Conservation (phyloP, 176 grass and related monocot genomes). For the Saccharum spontaneum region DNA sequence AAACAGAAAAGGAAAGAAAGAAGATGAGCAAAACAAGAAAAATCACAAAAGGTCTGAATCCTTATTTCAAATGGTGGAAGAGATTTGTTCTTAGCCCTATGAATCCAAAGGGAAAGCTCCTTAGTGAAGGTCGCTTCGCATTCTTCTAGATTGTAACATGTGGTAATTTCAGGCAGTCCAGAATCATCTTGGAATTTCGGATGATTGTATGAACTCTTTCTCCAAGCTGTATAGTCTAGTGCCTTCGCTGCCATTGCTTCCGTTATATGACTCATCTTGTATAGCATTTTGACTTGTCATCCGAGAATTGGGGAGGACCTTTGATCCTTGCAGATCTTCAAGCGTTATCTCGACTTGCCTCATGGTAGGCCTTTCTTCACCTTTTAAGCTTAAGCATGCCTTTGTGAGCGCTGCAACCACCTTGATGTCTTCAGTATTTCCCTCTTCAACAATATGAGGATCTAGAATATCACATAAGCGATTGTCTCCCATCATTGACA, state of each 20-base stretch:
- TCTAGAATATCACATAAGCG: constrained; percentile 37
- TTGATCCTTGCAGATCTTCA: constrained; percentile 28
- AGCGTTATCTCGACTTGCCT: constrained; percentile 39
- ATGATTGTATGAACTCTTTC: constrained; percentile 32
- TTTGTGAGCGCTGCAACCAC: constrained; percentile 9
- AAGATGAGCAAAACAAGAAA: too few relatives aligned
- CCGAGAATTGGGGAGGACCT: background rate
- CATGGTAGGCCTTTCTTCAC: constrained; percentile 14
- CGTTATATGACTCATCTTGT: background rate
- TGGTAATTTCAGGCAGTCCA: too few relatives aligned
- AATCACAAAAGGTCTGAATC: too few relatives aligned
- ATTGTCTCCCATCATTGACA: constrained; percentile 6
- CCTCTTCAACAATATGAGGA: constrained; percentile 34
- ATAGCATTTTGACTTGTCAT: background rate
- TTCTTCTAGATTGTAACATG: too few relatives aligned
- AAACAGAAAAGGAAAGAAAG: too few relatives aligned
- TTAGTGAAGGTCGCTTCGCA: too few relatives aligned
- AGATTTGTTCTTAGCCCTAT: too few relatives aligned
- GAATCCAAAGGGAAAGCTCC: too few relatives aligned
- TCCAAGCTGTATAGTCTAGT: constrained; percentile 41
- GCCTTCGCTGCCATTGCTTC: background rate
- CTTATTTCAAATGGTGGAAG: too few relatives aligned
- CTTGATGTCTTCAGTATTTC: background rate
- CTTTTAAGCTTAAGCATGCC: constrained; percentile 24
- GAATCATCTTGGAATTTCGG: constrained; percentile 22